Conservation (phyloP, 768 basidiomycete genomes). For the Trametes maxima region DNA sequence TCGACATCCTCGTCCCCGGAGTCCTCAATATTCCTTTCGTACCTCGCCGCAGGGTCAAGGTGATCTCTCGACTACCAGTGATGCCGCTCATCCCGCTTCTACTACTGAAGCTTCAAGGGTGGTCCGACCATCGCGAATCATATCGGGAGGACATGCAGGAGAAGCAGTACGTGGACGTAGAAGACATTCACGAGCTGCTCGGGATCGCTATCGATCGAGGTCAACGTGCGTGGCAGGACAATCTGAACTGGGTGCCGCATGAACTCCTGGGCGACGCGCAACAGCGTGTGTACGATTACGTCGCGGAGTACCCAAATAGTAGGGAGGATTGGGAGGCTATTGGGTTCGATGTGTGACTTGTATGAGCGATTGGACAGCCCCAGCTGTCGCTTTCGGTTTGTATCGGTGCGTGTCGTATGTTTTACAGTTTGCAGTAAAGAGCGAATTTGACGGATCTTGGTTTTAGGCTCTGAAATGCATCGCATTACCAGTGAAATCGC, state of each 20-base stretch:
- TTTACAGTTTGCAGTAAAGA: too few species aligned
- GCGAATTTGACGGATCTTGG: too few species aligned
- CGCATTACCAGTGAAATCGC: too few species aligned
- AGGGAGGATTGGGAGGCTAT: conserved; percentile 1
- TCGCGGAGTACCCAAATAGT: conserved; percentile 1
- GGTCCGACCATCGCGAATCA: conserved; percentile 35
- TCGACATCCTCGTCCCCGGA: conserved; percentile 35
- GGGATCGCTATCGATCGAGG: conserved; percentile 31
- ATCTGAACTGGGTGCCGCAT: conserved; percentile 23
- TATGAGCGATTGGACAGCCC: neutral
- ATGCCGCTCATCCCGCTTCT: conserved; percentile 34
- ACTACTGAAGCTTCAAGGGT: conserved; percentile 35
- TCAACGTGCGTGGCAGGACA: conserved; percentile 2
- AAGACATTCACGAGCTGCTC: conserved; percentile 44
- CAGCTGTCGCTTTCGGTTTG: neutral
- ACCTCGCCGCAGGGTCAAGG: conserved; percentile 12
- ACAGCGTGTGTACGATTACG: conserved; percentile 11
- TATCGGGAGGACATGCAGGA: conserved; percentile 32
- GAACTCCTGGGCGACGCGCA: conserved; percentile 10
- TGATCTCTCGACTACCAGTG: conserved; percentile 26
- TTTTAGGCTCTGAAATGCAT: too few species aligned
- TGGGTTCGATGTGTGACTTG: conserved; percentile 1
- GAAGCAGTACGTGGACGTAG: conserved; percentile 43
- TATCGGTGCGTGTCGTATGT: too few species aligned
- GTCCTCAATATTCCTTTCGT: conserved; percentile 31